Base-by-base conservation (phyloP, 805 yeast species). In the Lachancea lanzarotensis region DNA sequence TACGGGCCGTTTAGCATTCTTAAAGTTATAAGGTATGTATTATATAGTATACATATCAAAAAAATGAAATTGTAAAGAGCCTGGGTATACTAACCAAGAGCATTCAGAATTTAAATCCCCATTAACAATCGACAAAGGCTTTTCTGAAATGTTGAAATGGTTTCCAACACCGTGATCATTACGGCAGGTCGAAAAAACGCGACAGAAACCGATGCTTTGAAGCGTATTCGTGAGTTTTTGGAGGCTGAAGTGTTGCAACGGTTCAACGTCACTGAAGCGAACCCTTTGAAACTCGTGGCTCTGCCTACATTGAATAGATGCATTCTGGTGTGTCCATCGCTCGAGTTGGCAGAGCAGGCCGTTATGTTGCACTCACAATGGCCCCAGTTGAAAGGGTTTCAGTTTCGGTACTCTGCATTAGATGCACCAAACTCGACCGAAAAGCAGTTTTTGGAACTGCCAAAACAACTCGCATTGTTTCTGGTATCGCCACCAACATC, bases 401-500 rank as follows among this genome's bases (percentile, higher is more conserved):
- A 36, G 11, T 52, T 52, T 10, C 45, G 19, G 33, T 59, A 51
- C 38, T 53, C 63, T 1, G 19, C 51, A 31, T 37, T 49, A 2
- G 52, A 55, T 39, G 45, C 50, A 2, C 31, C 34, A 9, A 38
- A 30, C 8, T 19, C 25, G 8, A 35, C 17, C 8, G 27, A 3
- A 34, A 49, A 20, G 50, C 45, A 54, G 22, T 62, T 61, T 40
- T 48, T 69, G 13, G 36, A 60, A 37, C 53, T 70, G 10, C 74
- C 74, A 9, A 51, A 54, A 35, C 51, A 60, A 34, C 53, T 59
- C 7, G 55, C 62, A 40, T 46, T 66, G 59, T 70, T 69, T 49
- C 47, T 70, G 35, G 63, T 69, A 5, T 68, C 73, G 0, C 74
- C 74, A 6, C 73, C 73, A 15, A 57, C 65, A 5, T 68, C 73